These are phyloP conservation scores for Aspergillus fischeri DNA, from an alignment of 2,329 filamentous ascomycete genomes.

Conservation along the genomic window DNA sequence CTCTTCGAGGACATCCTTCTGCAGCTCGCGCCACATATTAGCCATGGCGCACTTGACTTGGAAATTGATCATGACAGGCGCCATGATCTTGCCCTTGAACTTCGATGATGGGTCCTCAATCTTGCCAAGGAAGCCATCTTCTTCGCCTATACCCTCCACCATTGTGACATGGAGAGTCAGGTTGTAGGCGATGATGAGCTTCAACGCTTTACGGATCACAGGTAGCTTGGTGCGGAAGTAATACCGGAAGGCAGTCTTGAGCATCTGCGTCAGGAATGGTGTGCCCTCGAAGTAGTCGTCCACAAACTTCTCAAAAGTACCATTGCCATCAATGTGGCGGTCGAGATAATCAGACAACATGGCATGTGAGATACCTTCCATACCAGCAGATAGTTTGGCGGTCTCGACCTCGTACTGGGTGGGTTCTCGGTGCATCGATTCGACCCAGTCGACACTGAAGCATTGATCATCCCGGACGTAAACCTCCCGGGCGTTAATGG, in stretches of 20 bases:
- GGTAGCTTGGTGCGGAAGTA: constrained; percentile 83
- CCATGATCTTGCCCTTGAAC: constrained; percentile 84
- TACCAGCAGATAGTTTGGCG: constrained; percentile 81
- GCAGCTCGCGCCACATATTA: constrained; percentile 96
- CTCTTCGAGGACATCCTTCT: constrained; percentile 94
- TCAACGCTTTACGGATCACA: constrained; percentile 90
- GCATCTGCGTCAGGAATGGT: constrained; percentile 88
- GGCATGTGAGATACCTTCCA: constrained; percentile 76
- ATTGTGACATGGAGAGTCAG: constrained; percentile 91
- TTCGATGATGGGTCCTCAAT: constrained; percentile 83
- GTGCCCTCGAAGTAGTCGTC: constrained; percentile 96
- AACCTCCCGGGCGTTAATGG: constrained; percentile 89
- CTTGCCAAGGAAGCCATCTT: constrained; percentile 72
- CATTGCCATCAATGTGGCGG: constrained; percentile 86
- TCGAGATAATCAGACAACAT: constrained; percentile 89
- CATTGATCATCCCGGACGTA: constrained; percentile 88
- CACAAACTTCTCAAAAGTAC: constrained; percentile 86
- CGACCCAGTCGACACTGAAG: constrained; percentile 91
- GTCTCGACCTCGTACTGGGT: constrained; percentile 82
- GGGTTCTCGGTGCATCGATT: constrained; percentile 70
- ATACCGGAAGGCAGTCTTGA: constrained; percentile 93
- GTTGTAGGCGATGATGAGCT: constrained; percentile 93
- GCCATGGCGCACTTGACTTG: constrained; percentile 97
- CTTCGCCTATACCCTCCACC: constrained; percentile 81
- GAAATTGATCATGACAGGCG: constrained; percentile 99